A percentile compares a stretch with the other conserved stretches of the same genome.
Conservation (phyloP, 2,329 filamentous ascomycete genomes). For the Fusarium mexicanum region DNA sequence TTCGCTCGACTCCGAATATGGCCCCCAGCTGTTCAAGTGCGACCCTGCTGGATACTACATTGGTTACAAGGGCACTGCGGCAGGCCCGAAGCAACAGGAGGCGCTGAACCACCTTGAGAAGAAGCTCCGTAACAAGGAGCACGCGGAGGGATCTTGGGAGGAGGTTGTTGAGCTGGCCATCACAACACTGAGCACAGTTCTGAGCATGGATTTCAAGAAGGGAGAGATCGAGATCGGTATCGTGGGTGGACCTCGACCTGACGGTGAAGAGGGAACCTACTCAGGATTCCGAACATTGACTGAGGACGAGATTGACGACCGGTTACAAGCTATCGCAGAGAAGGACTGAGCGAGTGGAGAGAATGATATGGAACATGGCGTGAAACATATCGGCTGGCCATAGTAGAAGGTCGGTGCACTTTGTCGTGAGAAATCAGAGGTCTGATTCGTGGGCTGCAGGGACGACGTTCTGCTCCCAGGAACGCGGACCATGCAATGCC, state of each 20-base stretch:
- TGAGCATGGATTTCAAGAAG: conserved; percentile 99
- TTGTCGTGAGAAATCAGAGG: conserved; percentile 12
- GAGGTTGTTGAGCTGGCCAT: conserved; percentile 98
- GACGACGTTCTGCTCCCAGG: conserved; percentile 30
- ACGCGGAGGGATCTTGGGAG: conserved; percentile 91
- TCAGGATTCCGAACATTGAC: conserved; percentile 86
- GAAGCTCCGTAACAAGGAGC: conserved; percentile 99
- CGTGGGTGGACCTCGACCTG: conserved; percentile 84
- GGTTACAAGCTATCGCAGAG: conserved; percentile 97
- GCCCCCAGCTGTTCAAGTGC: conserved; percentile 97
- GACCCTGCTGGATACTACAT: conserved; percentile 98
- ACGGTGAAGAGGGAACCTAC: conserved; percentile 85
- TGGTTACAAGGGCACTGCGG: conserved; percentile 97
- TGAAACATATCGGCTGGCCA: conserved; percentile 10
- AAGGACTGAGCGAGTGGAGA: conserved; percentile 77
- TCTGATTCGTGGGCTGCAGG: conserved; percentile 34
- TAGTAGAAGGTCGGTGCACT: conserved; percentile 19
- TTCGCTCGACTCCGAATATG: conserved; percentile 90
- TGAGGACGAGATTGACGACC: conserved; percentile 98
- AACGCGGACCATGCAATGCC: conserved; percentile 36
- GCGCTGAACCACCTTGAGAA: conserved; percentile 98
- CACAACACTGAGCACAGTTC: conserved; percentile 90
- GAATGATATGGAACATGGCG: conserved; percentile 32
- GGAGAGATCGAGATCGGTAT: conserved; percentile 98
- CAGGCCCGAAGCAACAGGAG: conserved; percentile 98